These are phyloP conservation scores for Pulveroboletus sp. DNA, from an alignment of 768 basidiomycete species.

Conservation along the genomic window DNA sequence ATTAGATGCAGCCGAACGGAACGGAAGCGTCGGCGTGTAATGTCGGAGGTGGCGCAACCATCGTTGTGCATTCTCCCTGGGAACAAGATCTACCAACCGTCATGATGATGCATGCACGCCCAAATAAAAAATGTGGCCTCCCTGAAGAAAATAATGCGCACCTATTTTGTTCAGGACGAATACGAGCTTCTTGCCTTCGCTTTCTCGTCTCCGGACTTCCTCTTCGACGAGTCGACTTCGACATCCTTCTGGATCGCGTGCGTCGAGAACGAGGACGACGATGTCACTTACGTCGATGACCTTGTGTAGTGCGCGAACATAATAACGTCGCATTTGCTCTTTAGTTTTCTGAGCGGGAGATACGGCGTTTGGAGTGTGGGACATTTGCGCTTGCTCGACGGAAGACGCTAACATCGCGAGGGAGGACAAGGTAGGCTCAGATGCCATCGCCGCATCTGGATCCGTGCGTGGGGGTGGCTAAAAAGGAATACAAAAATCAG, in stretches of 20 bases:
- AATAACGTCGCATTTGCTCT: slow-evolving; percentile 67
- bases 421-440: slow-evolving; percentile 64
- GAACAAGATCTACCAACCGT: slow-evolving; percentile 68
- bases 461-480: slow-evolving; percentile 34
- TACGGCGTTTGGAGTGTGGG: slow-evolving; percentile 28
- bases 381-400: slow-evolving; percentile 6
- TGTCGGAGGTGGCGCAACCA: slow-evolving; percentile 94
- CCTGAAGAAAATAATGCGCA: slow-evolving; percentile 30
- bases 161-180: slow-evolving; percentile 98
- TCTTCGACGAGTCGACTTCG: slow-evolving; percentile 90
- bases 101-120: background rate
- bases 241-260: slow-evolving; percentile 92
- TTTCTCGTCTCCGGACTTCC: slow-evolving; percentile 80
- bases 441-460: slow-evolving; percentile 61
- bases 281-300: slow-evolving; percentile 94
- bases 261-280: slow-evolving; percentile 85
- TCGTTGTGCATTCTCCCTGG: slow-evolving; percentile 77
- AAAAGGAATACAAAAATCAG: background rate
- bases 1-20: slow-evolving; percentile 73
- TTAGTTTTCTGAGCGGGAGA: slow-evolving; percentile 45
- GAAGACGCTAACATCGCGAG: slow-evolving; percentile 48
- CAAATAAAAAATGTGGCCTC: background rate
- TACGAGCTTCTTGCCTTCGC: slow-evolving; percentile 86
- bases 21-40: slow-evolving; percentile 88
- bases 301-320: slow-evolving; percentile 77